Conservation (phyloP, 257 asterid genomes). For the Leptodermis oblonga region DNA sequence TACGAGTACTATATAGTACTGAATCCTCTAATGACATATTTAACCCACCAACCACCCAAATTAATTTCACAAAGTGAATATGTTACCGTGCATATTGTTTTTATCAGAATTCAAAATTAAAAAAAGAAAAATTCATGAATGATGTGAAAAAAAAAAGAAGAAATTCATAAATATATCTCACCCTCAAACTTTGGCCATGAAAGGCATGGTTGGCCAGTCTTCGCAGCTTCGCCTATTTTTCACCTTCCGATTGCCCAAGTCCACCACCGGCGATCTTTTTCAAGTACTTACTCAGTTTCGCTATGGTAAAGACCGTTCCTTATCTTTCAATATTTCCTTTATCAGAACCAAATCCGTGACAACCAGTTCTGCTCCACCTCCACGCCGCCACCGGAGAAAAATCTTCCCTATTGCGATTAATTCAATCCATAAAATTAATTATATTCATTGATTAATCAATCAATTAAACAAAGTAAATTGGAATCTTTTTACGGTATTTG, state of each 20-base stretch:
- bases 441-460: too few relatives aligned
- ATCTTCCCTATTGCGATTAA: constrained; percentile 40
- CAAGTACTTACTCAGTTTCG: neutral
- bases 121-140: too few relatives aligned
- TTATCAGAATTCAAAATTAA: too few relatives aligned
- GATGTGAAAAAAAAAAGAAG: too few relatives aligned
- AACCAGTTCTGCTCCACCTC: constrained; percentile 34
- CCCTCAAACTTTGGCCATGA: constrained; percentile 49
- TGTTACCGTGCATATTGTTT: too few relatives aligned
- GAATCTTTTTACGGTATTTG: constrained; percentile 33
- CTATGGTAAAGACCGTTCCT: constrained; percentile 26
- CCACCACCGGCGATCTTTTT: constrained; percentile 45
- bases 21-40: too few relatives aligned
- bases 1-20: too few relatives aligned
- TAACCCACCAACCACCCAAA: too few relatives aligned
- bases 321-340: constrained; percentile 45
- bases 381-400: constrained; percentile 36
- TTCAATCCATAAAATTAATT: neutral
- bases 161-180: too few relatives aligned
- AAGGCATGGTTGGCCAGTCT: constrained; percentile 49
- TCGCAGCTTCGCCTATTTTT: constrained; percentile 44
- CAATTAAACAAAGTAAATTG: too few relatives aligned
- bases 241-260: constrained; percentile 37
- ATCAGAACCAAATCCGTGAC: constrained; percentile 41
- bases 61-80: too few relatives aligned